Conservation (phyloP, 768 basidiomycete genomes). For the Candolleomyces aberdarensis region DNA sequence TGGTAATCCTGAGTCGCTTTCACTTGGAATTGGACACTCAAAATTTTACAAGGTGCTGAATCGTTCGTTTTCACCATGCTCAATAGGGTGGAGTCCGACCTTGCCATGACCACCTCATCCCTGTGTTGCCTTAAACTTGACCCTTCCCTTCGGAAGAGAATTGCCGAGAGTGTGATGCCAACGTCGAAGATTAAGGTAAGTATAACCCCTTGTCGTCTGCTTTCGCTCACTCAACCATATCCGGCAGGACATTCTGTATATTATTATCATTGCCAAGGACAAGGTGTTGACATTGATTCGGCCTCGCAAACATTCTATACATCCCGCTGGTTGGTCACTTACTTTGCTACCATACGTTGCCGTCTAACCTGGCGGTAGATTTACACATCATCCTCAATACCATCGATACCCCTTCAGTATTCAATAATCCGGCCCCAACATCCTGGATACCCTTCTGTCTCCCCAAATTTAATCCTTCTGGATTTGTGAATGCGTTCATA, state of each 20-base stretch:
- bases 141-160: slow-evolving; percentile 59
- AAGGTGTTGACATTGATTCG: slow-evolving; percentile 84
- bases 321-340: slow-evolving; percentile 71
- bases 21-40: neutral
- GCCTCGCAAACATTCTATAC: slow-evolving; percentile 92
- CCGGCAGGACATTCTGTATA: slow-evolving; percentile 82
- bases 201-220: neutral
- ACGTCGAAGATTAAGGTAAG: slow-evolving; percentile 75
- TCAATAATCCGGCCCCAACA: slow-evolving; percentile 74
- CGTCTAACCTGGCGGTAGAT: slow-evolving; percentile 41
- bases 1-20: slow-evolving; percentile 34
- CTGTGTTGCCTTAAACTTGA: slow-evolving; percentile 80
- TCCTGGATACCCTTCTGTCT: slow-evolving; percentile 96
- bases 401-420: slow-evolving; percentile 75
- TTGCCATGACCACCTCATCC: slow-evolving; percentile 79
- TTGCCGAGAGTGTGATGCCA: slow-evolving; percentile 82
- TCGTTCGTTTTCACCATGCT: slow-evolving; percentile 74
- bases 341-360: neutral
- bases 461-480: slow-evolving; percentile 86
- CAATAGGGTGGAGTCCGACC: slow-evolving; percentile 66
- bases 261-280: slow-evolving; percentile 76
- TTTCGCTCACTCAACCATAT: neutral
- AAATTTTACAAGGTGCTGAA: slow-evolving; percentile 62
- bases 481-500: slow-evolving; percentile 91
- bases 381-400: slow-evolving; percentile 93